phyloP scores from a whole-genome alignment of 2,329 filamentous ascomycete genomes.

The Phyllosticta ampelicida region DNA sequence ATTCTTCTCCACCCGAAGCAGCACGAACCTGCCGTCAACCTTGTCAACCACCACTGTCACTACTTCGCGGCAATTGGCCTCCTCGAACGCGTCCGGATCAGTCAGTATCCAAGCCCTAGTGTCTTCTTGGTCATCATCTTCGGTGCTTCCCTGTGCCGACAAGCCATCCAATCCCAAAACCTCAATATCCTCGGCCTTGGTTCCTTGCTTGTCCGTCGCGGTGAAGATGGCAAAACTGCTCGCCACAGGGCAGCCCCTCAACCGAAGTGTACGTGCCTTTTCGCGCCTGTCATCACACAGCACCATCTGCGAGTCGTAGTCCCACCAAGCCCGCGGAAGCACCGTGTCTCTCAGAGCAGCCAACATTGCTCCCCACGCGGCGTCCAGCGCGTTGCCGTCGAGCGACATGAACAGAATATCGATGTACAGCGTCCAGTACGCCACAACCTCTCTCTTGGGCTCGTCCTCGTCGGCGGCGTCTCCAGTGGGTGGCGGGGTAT shows the following conservation, averaged over 20 bases:
- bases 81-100: constrained; percentile 86
- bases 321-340: constrained; percentile 72
- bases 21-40: constrained; percentile 53
- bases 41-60: constrained; percentile 70
- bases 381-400: constrained; percentile 85
- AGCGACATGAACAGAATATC: constrained; percentile 91
- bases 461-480: constrained; percentile 39
- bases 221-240: constrained; percentile 69
- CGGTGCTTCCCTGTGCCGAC: constrained; percentile 20
- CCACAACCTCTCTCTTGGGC: constrained; percentile 51
- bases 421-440: constrained; percentile 91
- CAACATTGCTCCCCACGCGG: constrained; percentile 74
- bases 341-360: constrained; percentile 70
- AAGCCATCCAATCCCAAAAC: constrained; percentile 31
- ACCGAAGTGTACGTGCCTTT: constrained; percentile 44
- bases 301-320: constrained; percentile 67
- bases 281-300: constrained; percentile 57
- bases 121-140: constrained; percentile 13
- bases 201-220: constrained; percentile 21
- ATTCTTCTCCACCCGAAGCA: constrained; percentile 67
- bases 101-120: constrained; percentile 58
- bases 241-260: constrained; percentile 61
- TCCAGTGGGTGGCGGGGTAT: constrained; percentile 38
- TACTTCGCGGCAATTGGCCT: constrained; percentile 70
- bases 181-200: constrained; percentile 17